Conservation (phyloP, 148 eudicot genomes). For the Oxyria digyna region DNA sequence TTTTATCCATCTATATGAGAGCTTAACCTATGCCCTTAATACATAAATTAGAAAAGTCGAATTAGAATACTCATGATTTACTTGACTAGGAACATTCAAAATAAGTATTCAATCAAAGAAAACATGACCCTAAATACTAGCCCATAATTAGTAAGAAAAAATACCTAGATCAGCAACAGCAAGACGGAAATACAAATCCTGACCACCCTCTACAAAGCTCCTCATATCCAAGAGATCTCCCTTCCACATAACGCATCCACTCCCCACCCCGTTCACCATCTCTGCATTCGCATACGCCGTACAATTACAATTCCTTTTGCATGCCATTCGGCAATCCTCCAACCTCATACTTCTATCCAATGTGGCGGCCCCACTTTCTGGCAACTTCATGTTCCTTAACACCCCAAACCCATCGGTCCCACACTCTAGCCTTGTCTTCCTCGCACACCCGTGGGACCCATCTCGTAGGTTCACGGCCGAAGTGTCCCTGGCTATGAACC, state of each 20-base stretch:
- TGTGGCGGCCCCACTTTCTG: conserved; percentile 21
- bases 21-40: too few species aligned
- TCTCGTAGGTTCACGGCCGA: conserved; percentile 43
- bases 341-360: conserved; percentile 22
- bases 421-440: conserved; percentile 28
- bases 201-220: conserved; percentile 34
- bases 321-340: conserved; percentile 29
- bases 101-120: too few species aligned
- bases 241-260: conserved; percentile 39
- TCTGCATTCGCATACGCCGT: conserved; percentile 31
- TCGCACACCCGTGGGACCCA: conserved; percentile 46
- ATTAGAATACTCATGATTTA: too few species aligned
- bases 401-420: conserved; percentile 33
- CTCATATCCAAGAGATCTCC: conserved; percentile 32
- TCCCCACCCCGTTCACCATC: conserved; percentile 12
- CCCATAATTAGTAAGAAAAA: too few species aligned
- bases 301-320: conserved; percentile 45
- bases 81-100: too few species aligned
- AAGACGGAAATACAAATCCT: conserved; percentile 29
- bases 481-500: conserved; percentile 29
- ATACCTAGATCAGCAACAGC: conserved; percentile 32
- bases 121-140: too few species aligned
- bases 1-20: too few species aligned
- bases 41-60: too few species aligned
- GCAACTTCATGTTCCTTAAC: conserved; percentile 47